phyloP scores from a whole-genome alignment of 345 rosid species.

The Populus alba region DNA sequence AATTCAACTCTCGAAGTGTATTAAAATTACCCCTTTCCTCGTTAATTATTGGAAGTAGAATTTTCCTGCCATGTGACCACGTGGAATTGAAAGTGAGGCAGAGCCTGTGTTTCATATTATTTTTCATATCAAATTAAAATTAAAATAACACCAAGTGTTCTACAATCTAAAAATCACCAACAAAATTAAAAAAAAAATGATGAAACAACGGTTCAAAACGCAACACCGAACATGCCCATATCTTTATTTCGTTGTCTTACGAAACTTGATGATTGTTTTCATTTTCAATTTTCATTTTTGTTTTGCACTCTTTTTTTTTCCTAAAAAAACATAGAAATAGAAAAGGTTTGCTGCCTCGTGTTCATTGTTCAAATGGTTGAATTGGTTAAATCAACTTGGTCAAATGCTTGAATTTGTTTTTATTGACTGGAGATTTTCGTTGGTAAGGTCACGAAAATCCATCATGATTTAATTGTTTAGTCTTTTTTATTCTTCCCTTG shows the following conservation, averaged over 20 bases:
- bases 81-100: no score
- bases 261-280: background rate
- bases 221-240: background rate
- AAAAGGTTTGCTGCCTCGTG: no score
- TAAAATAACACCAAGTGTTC: no score
- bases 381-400: background rate
- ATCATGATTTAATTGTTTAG: background rate
- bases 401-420: constrained; percentile 3
- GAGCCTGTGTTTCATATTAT: no score
- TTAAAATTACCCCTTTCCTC: background rate
- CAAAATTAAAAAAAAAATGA: no score
- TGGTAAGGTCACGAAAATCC: background rate
- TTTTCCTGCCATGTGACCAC: background rate
- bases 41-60: background rate
- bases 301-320: background rate
- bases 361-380: background rate
- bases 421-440: background rate
- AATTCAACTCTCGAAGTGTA: background rate
- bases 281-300: background rate
- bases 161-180: no score
- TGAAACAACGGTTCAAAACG: no score
- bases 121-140: no score
- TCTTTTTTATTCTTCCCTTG: background rate
- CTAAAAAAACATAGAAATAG: no score
- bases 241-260: constrained; percentile 1